Conservation (phyloP, 2,329 filamentous ascomycete species). For the Knufia petricola region DNA sequence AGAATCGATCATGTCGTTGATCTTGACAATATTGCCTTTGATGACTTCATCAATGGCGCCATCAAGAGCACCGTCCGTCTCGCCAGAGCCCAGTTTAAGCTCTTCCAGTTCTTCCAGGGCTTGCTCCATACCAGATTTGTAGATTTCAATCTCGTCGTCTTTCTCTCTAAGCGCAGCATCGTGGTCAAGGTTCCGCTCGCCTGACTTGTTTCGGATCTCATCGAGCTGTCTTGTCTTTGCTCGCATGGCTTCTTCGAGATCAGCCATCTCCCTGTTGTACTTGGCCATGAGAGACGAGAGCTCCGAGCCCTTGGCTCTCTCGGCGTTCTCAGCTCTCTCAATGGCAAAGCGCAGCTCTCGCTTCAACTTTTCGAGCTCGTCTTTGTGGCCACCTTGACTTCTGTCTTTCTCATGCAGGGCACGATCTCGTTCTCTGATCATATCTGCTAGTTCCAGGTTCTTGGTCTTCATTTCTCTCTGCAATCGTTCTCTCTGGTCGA, state of each 20-base stretch:
- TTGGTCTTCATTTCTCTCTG: conserved; percentile 98
- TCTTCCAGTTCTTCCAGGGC: conserved; percentile 88
- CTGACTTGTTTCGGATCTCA: conserved; percentile 66
- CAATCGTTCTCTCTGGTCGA: conserved; percentile 86
- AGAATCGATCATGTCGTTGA: conserved; percentile 95
- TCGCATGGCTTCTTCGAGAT: conserved; percentile 81
- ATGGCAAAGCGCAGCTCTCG: conserved; percentile 86
- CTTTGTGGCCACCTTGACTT: conserved; percentile 72
- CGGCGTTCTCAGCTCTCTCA: conserved; percentile 83
- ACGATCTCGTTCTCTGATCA: conserved; percentile 93
- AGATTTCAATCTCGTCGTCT: conserved; percentile 95
- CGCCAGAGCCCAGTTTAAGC: conserved; percentile 60
- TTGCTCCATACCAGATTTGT: conserved; percentile 97
- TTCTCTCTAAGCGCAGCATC: conserved; percentile 82
- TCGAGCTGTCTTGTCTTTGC: conserved; percentile 83
- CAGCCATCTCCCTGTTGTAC: conserved; percentile 94
- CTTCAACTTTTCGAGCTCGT: conserved; percentile 89
- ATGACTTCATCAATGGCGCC: conserved; percentile 86
- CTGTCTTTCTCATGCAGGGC: conserved; percentile 90
- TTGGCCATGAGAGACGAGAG: conserved; percentile 88
- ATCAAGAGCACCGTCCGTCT: conserved; percentile 71
- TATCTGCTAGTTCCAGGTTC: conserved; percentile 95
- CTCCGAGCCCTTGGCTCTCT: conserved; percentile 88
- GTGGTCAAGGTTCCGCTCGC: conserved; percentile 74
- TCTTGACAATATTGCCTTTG: conserved; percentile 76